These are phyloP conservation scores for Scheffersomyces coipomensis DNA, from an alignment of 805 yeast species.

Conservation along the genomic window DNA sequence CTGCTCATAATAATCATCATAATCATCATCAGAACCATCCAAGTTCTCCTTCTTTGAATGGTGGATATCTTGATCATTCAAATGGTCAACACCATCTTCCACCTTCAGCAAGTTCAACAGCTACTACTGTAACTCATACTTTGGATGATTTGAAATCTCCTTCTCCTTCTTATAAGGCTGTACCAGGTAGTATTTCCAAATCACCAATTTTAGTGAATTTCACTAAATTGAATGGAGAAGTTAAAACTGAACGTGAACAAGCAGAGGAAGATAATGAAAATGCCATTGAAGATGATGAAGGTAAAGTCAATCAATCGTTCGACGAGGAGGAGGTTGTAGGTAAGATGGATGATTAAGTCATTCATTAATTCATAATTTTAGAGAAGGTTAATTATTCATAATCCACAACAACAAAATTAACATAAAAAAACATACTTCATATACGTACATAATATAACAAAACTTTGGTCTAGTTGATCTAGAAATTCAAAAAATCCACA, in stretches of 20 bases:
- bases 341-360: conserved; percentile 8
- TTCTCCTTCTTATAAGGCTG: conserved; percentile 9
- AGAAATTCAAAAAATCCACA: neutral
- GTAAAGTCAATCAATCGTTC: neutral
- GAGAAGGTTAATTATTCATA: too few species aligned
- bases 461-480: neutral
- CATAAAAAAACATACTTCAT: too few species aligned
- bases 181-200: neutral
- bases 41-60: conserved; percentile 13
- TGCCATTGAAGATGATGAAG: conserved; percentile 1
- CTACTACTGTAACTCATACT: too few species aligned
- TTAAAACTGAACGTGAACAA: neutral
- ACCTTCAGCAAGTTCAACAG: conserved; percentile 10
- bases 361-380: too few species aligned
- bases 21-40: conserved; percentile 5
- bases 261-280: neutral
- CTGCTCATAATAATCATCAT: conserved; percentile 6
- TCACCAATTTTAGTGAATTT: conserved; percentile 1
- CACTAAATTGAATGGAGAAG: neutral
- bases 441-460: too few species aligned
- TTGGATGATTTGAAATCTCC: conserved; percentile 16
- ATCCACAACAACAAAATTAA: too few species aligned
- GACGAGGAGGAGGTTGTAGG: conserved; percentile 9
- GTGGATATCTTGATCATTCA: conserved; percentile 31
- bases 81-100: conserved; percentile 8